These are phyloP conservation scores for Pleurotus citrinopileatus DNA, from an alignment of 768 basidiomycete genomes.

Conservation along the genomic window DNA sequence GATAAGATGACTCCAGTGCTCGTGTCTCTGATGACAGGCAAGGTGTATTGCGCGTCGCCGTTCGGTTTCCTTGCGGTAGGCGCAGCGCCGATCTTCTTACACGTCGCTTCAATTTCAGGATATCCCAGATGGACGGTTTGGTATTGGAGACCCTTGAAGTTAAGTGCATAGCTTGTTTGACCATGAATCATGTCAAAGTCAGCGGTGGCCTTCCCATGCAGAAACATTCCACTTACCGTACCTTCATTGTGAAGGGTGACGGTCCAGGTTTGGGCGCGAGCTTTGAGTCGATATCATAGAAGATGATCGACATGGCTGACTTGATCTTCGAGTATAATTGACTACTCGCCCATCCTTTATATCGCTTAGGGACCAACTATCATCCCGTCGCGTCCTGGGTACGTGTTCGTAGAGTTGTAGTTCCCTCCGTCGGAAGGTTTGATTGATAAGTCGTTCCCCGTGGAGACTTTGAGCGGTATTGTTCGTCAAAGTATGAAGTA, in stretches of 20 bases:
- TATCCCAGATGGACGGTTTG: constrained; percentile 1
- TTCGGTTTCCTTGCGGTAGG: not conserved
- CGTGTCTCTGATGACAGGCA: constrained; percentile 3
- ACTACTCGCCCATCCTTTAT: constrained; percentile 1
- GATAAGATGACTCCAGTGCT: not conserved
- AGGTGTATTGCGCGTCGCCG: not conserved
- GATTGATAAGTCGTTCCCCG: too few species aligned
- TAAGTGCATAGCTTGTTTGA: not conserved
- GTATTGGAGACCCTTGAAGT: not conserved
- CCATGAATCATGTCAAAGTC: too few species aligned
- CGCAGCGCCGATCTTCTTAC: constrained; percentile 4
- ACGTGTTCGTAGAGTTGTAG: too few species aligned
- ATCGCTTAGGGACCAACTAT: too few species aligned
- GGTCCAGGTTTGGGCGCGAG: not conserved
- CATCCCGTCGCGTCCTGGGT: too few species aligned
- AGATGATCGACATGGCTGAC: constrained; percentile 12
- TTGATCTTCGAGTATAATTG: not conserved
- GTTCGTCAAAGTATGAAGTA: too few species aligned
- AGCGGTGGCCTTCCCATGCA: not conserved
- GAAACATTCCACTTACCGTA: constrained; percentile 1
- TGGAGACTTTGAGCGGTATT: too few species aligned
- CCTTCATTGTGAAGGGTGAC: not conserved
- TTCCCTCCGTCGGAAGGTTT: too few species aligned
- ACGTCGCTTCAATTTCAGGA: not conserved
- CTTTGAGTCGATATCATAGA: constrained; percentile 1